Evolutionary conservation across 2,329 filamentous ascomycete species (phyloP), one percentile per base, ranked within the genome.

Genomic region (Penicillium sp.): DNA sequence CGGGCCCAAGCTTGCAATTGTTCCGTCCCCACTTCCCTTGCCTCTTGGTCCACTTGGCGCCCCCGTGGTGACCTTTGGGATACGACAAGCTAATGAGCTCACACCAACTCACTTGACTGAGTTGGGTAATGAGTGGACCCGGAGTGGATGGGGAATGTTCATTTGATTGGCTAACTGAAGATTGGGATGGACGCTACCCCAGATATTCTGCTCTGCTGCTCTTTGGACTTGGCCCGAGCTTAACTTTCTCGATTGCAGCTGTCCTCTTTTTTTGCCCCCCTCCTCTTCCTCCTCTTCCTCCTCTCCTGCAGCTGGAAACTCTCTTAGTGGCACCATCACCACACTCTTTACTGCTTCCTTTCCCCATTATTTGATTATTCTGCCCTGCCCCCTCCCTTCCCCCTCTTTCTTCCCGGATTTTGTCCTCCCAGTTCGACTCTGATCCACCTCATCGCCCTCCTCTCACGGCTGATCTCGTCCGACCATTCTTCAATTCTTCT

Each of bases 171-270:
- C 13, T 30, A 14, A 40, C 54, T 49, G 26, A 13, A 54, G 19
- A n/a, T 19, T 8, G 43, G 11, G 25, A 57, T 62, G 52, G 60
- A 22, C 57, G 57, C 54, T 67, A 66, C 65, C 65, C 65, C 65
- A 57, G 65, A 68, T 54, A 59, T 60, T 64, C 26, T 22, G 2
- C 19, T 35, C 26, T 2, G n/a, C 26, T 22, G 2, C 19, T 35
- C 26, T 2, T 30, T n/a, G 45, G 43, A 26, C 25, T 48, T 65
- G 67, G 60, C 59, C 61, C 59, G 60, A 66, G 63, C 58, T 61
- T 64, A 62, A 56, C 40, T 55, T 54, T 52, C 33, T 28, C 37
- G 14, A 30, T 51, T 51, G 48, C 48, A 22, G 30, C 30, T 28
- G 3, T 37, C 26, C 49, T 19, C 25, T 26, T 38, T 30, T 30